phyloP scores from a whole-genome alignment of 1,284 basidiomycete genomes.

The Ustilago loliicola region DNA sequence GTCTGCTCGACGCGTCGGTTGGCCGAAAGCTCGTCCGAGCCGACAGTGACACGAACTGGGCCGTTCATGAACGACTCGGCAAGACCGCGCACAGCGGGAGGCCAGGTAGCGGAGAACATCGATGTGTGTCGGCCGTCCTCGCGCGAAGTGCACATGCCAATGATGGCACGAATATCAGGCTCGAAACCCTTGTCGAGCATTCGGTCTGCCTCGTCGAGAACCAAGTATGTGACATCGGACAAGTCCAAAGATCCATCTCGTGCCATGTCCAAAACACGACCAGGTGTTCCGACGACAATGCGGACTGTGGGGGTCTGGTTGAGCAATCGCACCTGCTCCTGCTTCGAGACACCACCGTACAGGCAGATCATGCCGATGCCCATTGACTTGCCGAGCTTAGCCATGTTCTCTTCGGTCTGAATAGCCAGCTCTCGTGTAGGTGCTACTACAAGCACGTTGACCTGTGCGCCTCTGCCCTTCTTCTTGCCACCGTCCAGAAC shows the following conservation, averaged over 20 bases:
- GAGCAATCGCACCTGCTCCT: conserved; percentile 79
- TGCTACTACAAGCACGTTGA: conserved; percentile 87
- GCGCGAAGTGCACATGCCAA: conserved; percentile 78
- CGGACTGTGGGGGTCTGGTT: conserved; percentile 74
- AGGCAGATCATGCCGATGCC: conserved; percentile 85
- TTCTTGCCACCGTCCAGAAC: conserved; percentile 55
- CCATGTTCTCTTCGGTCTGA: conserved; percentile 90
- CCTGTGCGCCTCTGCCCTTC: conserved; percentile 69
- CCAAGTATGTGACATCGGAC: conserved; percentile 85
- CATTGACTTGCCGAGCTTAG: conserved; percentile 81
- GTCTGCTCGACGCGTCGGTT: conserved; percentile 85
- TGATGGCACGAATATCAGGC: conserved; percentile 95
- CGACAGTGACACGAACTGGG: conserved; percentile 92
- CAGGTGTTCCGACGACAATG: conserved; percentile 94
- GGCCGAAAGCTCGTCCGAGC: conserved; percentile 93
- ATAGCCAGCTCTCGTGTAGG: conserved; percentile 95
- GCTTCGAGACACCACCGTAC: conserved; percentile 92
- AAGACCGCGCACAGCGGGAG: conserved; percentile 92
- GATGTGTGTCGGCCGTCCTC: conserved; percentile 70
- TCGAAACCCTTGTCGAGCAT: conserved; percentile 99
- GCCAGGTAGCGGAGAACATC: conserved; percentile 94
- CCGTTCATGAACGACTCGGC: conserved; percentile 88
- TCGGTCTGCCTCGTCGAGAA: conserved; percentile 96
- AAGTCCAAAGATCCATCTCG: conserved; percentile 82
- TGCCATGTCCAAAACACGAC: conserved; percentile 89